Percentiles rank a stretch among this genome's conserved stretches.
These are phyloP conservation scores for Artomyces pyxidatus DNA, from an alignment of 768 basidiomycete species.

Conservation along the genomic window DNA sequence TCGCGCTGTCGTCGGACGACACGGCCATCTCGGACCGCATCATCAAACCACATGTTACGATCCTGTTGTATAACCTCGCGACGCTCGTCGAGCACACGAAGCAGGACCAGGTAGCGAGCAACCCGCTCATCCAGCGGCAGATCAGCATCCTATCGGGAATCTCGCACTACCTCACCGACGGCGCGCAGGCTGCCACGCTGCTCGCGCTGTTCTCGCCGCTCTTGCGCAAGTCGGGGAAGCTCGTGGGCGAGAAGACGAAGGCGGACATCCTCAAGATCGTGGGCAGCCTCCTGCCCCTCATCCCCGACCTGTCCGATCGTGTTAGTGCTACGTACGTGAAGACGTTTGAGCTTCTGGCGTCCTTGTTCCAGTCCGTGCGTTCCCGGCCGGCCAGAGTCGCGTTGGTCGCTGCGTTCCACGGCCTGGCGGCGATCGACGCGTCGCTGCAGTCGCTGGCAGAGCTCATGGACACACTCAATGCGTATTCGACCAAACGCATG, in stretches of 20 bases:
- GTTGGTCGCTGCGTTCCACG: constrained; percentile 58
- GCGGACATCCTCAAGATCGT: constrained; percentile 69
- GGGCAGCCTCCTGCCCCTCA: constrained; percentile 53
- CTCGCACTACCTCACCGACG: constrained; percentile 63
- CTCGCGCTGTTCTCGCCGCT: constrained; percentile 70
- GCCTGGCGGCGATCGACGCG: constrained; percentile 38
- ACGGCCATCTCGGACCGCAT: constrained; percentile 40
- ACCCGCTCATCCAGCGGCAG: constrained; percentile 71
- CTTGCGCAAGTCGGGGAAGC: constrained; percentile 64
- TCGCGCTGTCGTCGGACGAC: constrained; percentile 46
- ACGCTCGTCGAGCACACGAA: constrained; percentile 58
- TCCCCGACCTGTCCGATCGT: constrained; percentile 49
- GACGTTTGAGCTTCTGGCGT: constrained; percentile 60
- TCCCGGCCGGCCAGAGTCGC: constrained; percentile 62
- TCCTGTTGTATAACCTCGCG: constrained; percentile 66
- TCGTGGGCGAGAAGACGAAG: constrained; percentile 83
- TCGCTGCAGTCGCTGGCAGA: constrained; percentile 40
- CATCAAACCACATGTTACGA: constrained; percentile 62
- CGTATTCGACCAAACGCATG: constrained; percentile 72
- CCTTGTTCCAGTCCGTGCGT: constrained; percentile 70
- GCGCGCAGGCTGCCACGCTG: constrained; percentile 64
- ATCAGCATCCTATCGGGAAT: constrained; percentile 75
- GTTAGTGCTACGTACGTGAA: constrained; percentile 37
- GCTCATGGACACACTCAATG: constrained; percentile 66
- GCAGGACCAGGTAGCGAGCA: constrained; percentile 38